Base-by-base conservation (phyloP, 306 rosid genomes). In the Argentina anserina region DNA sequence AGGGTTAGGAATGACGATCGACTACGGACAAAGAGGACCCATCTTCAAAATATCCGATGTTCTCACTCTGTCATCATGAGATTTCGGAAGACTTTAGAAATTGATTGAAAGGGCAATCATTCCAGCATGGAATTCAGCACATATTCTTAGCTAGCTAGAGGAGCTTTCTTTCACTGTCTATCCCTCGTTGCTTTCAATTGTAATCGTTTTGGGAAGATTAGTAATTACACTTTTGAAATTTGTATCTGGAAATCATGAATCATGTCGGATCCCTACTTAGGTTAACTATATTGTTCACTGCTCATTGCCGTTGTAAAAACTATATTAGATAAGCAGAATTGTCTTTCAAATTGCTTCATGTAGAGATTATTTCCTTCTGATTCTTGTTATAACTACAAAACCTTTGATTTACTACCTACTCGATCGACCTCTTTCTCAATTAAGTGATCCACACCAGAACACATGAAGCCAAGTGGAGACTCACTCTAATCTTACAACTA, bases 41-140 rank as follows among this genome's bases (percentile, higher is more conserved):
- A 81, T 75, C 15, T 18, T 20, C 80, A 88, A 90, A 55, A 90
- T 84, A 85, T 87, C 75, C 78, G 83, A 74, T 87, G 90, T 84
- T 83, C 82, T 83, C 87, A 81, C 86, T 82, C 90, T 65, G 81
- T 60, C 87, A 90, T 90, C 84, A 90, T 90, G 67, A 85, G 84
- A 73, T 84, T 86, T 86, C 82, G 79, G 84, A 85, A 84, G 80
- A 65, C 84, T 85, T 71, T 69, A 70, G 75, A 77, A 86, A 82
- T 82, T 81, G 83, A 82, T 87, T 70, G 78, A 68, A 74, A 74
- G 53, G 25, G 88, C 50, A 72, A 92, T 92, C 65, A 92, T 92
- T 88, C 85, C 79, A 81, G 84, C 90, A 88, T 88, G 88, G 98
- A 92, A 92, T 92, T 90, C 90, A 80, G 89, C 76, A 80, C 69